phyloP scores from a whole-genome alignment of 2,329 filamentous ascomycete species.

The Arthrobotrys sphaeroides region DNA sequence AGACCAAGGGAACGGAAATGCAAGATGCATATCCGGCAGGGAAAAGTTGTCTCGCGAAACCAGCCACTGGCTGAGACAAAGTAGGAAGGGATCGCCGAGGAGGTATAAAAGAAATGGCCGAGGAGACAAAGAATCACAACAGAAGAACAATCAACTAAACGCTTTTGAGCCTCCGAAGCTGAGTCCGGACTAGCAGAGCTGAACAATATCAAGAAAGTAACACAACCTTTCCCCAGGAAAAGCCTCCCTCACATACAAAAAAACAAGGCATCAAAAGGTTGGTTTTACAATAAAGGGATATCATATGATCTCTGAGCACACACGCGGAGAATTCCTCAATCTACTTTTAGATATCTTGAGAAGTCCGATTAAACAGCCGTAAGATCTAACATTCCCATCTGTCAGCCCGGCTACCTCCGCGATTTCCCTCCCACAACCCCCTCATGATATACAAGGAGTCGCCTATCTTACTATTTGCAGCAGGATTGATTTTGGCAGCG shows the following conservation, averaged over 20 bases:
- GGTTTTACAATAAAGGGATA: no score
- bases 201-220: not conserved
- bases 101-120: no score
- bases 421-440: not conserved
- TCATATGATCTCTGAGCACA: not conserved
- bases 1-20: no score
- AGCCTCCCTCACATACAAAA: constrained; percentile 3
- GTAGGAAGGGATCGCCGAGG: no score
- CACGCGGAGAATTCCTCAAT: not conserved
- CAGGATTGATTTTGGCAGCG: constrained; percentile 31
- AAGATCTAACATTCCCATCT: constrained; percentile 32
- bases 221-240: constrained; percentile 25
- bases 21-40: no score
- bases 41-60: no score
- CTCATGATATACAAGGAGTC: not conserved
- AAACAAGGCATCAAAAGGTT: not conserved
- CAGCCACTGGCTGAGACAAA: no score
- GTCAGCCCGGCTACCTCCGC: not conserved
- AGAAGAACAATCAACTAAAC: not conserved
- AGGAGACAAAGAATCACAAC: no score
- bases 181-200: not conserved
- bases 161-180: not conserved
- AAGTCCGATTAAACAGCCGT: constrained; percentile 17
- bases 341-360: not conserved
- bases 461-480: constrained; percentile 50